These are phyloP conservation scores for Cercospora sojina DNA, from an alignment of 2,329 filamentous ascomycete genomes.

Conservation along the genomic window DNA sequence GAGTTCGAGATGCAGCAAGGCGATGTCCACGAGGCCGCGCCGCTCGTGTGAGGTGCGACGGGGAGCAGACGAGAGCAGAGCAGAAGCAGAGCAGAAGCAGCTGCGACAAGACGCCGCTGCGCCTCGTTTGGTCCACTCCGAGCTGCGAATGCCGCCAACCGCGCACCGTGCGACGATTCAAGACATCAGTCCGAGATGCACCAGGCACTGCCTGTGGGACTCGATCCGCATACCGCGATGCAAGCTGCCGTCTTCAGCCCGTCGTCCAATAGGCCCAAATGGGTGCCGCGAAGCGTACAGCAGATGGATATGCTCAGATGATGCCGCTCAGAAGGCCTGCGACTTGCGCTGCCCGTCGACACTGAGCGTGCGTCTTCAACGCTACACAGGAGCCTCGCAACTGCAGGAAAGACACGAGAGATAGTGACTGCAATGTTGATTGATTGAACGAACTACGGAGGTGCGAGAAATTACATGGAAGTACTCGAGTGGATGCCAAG, in stretches of 20 bases:
- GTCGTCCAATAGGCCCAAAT: neutral
- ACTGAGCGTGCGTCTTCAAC: neutral
- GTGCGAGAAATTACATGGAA: no score
- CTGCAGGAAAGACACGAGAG: no score
- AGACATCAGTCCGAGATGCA: neutral
- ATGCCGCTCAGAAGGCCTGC: neutral
- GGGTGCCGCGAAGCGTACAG: neutral
- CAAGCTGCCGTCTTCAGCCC: neutral
- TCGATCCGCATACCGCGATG: neutral
- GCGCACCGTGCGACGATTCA: neutral
- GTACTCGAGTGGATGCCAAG: no score
- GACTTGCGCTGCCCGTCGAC: neutral
- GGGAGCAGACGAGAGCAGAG: neutral
- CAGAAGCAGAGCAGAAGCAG: neutral
- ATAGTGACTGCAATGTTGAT: no score
- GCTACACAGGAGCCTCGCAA: neutral
- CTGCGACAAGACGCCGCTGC: conserved; percentile 9
- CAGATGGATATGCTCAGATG: neutral
- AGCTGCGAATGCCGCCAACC: conserved; percentile 5
- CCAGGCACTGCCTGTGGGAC: neutral
- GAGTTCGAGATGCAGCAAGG: conserved; percentile 4
- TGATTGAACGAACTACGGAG: no score
- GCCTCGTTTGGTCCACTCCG: conserved; percentile 13
- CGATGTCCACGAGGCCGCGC: conserved; percentile 6
- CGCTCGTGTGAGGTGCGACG: neutral